phyloP scores from a whole-genome alignment of 2,329 filamentous ascomycete species.

The Fusarium veterinarium region DNA sequence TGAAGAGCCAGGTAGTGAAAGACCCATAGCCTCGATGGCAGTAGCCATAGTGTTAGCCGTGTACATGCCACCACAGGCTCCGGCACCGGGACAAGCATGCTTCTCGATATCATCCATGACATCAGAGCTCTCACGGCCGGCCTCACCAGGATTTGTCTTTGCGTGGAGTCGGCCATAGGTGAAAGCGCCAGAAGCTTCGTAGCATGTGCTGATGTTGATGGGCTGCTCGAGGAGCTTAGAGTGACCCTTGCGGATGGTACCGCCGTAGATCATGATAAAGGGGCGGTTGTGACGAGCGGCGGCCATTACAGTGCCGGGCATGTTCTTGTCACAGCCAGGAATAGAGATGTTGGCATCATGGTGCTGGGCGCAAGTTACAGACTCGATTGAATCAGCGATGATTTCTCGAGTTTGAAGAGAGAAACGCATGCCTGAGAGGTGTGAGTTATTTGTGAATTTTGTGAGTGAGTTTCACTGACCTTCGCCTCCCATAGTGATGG shows the following conservation, averaged over 20 bases:
- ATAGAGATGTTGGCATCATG: slow-evolving; percentile 95
- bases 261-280: slow-evolving; percentile 95
- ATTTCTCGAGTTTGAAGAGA: slow-evolving; percentile 91
- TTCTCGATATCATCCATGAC: slow-evolving; percentile 86
- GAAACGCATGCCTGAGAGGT: slow-evolving; percentile 82
- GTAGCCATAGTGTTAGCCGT: slow-evolving; percentile 94
- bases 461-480: slow-evolving; percentile 60
- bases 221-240: slow-evolving; percentile 78
- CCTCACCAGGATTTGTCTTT: slow-evolving; percentile 69
- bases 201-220: slow-evolving; percentile 90
- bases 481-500: slow-evolving; percentile 95
- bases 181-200: slow-evolving; percentile 87
- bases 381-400: slow-evolving; percentile 94
- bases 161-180: slow-evolving; percentile 82
- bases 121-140: slow-evolving; percentile 76
- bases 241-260: slow-evolving; percentile 89
- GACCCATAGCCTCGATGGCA: slow-evolving; percentile 89
- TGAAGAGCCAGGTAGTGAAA: slow-evolving; percentile 84
- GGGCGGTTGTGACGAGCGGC: slow-evolving; percentile 92
- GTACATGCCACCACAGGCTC: slow-evolving; percentile 87
- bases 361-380: slow-evolving; percentile 89
- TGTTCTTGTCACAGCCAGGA: slow-evolving; percentile 97
- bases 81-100: slow-evolving; percentile 73
- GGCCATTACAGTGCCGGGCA: slow-evolving; percentile 93
- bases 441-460: background rate